Evolutionary conservation across 208 protist genomes (phyloP).

Genomic region (Trypanosoma vivax): DNA sequence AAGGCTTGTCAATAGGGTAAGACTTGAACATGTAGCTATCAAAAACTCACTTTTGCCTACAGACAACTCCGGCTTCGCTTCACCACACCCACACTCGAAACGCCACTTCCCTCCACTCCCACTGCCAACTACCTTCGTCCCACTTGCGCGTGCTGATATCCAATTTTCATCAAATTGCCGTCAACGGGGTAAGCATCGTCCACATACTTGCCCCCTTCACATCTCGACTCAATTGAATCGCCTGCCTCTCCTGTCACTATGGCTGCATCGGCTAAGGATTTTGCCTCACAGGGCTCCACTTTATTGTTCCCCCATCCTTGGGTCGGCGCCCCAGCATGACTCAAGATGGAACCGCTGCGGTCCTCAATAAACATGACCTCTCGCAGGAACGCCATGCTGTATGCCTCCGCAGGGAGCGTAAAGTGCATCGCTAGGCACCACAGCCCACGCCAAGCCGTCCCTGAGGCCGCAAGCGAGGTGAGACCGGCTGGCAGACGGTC

Average conservation of each 20-base stretch:
- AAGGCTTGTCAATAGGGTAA: too few species aligned
- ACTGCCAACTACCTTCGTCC: neutral
- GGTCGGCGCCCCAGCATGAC: neutral
- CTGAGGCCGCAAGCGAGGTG: constrained; percentile 21
- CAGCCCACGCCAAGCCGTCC: constrained; percentile 8
- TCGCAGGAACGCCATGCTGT: constrained; percentile 40
- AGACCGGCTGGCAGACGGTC: constrained; percentile 66
- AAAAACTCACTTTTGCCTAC: too few species aligned
- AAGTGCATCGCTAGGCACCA: constrained; percentile 57
- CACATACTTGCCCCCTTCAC: too few species aligned
- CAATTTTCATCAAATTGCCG: constrained; percentile 18
- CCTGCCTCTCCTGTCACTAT: too few species aligned
- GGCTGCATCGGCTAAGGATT: too few species aligned
- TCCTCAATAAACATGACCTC: constrained; percentile 36
- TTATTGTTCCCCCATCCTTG: too few species aligned
- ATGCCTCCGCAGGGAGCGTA: constrained; percentile 46
- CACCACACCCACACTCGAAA: neutral
- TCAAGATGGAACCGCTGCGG: neutral
- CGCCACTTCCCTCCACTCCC: neutral
- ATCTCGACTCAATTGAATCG: too few species aligned
- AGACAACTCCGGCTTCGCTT: neutral
- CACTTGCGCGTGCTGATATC: too few species aligned
- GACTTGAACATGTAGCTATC: too few species aligned
- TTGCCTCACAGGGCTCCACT: too few species aligned
- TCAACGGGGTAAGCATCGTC: constrained; percentile 4